Evolutionary conservation across 2,329 filamentous ascomycete genomes (phyloP), one percentile per base, ranked within the genome.

Genomic region (Fusarium armeniacum): DNA sequence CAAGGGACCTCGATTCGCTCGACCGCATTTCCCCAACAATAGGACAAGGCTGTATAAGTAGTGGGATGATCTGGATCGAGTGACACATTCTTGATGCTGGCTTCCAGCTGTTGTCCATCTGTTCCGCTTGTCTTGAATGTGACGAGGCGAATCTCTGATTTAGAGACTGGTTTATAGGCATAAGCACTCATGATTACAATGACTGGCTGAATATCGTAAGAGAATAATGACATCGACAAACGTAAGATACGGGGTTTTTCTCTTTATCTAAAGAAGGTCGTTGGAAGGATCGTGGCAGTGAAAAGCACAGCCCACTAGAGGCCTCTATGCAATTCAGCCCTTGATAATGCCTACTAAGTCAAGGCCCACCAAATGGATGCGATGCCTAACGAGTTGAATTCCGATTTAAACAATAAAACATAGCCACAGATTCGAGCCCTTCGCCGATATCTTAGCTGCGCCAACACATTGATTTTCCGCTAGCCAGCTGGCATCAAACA

Each of bases 11-110:
- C 9, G 4, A 69, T 38, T 13, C 12, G 26, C 16, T 26, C 18
- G 1, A 16, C 35, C 0, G 69, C 13, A 22, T 47, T 49, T 20
- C 70, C 66, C 69, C 69, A 72, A 10, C 60, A 57, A 6, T 72
- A 72, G 0, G 70, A 72, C 3, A 72, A 35, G 1, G 69, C 69
- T 5, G 69, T 67, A 22, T 71, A 72, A 2, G 26, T 43, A n/a
- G 54, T 30, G 1, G 69, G 70, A 1, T 72, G 44, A 1, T 67
- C 59, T 2, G 52, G 58, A 10, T 72, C 35, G 5, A 72, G 55
- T 7, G 60, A 28, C 15, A 61, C 54, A 22, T 72, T 70, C 13
- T 58, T 35, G 12, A 72, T 60, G 8, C 20, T 67, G 3, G 54
- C 57, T 35, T 60, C 16, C 2, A 71, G 69, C 4, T 54, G 18